Percentiles rank a stretch among this genome's conserved stretches.
Evolutionary conservation across 2,329 filamentous ascomycete species (phyloP).

Genomic region (Berkeleyomyces rouxiae): DNA sequence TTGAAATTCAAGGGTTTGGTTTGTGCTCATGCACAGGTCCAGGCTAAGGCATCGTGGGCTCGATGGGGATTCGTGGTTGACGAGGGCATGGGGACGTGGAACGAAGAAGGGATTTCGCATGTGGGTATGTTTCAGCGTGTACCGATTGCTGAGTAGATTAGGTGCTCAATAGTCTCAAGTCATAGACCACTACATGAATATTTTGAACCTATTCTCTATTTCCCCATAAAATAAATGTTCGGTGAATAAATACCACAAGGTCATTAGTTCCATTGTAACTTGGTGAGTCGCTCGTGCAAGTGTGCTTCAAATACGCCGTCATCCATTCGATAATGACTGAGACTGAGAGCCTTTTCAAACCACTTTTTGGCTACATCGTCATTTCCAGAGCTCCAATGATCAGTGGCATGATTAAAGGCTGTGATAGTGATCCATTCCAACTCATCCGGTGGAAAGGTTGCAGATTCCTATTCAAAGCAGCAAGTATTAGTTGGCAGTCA

Average conservation of each 20-base stretch:
- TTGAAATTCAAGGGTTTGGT: constrained; percentile 48
- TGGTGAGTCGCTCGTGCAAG: constrained; percentile 29
- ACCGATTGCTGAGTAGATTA: constrained; percentile 17
- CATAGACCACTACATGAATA: background rate
- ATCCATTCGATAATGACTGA: constrained; percentile 44
- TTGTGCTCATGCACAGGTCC: constrained; percentile 62
- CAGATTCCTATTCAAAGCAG: constrained; percentile 6
- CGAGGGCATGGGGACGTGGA: constrained; percentile 57
- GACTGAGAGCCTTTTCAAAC: constrained; percentile 43
- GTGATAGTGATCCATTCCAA: constrained; percentile 60
- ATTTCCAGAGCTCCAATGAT: constrained; percentile 41
- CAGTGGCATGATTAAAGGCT: constrained; percentile 53
- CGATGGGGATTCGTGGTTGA: constrained; percentile 60
- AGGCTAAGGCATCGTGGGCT: constrained; percentile 47
- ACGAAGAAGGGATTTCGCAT: constrained; percentile 71
- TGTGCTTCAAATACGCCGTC: constrained; percentile 28
- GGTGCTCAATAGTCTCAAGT: too few species aligned
- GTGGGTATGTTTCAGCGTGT: constrained; percentile 60
- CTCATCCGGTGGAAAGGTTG: constrained; percentile 45
- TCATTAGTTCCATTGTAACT: constrained; percentile 20
- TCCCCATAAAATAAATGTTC: background rate
- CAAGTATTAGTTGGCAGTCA: background rate
- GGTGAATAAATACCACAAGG: background rate
- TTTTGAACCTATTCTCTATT: background rate
- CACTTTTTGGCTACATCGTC: constrained; percentile 40